A percentile compares a stretch with the other conserved stretches of the same genome.
Evolutionary conservation across 352 stramenopile species (phyloP).

Genomic region (Discostella stelligera): DNA sequence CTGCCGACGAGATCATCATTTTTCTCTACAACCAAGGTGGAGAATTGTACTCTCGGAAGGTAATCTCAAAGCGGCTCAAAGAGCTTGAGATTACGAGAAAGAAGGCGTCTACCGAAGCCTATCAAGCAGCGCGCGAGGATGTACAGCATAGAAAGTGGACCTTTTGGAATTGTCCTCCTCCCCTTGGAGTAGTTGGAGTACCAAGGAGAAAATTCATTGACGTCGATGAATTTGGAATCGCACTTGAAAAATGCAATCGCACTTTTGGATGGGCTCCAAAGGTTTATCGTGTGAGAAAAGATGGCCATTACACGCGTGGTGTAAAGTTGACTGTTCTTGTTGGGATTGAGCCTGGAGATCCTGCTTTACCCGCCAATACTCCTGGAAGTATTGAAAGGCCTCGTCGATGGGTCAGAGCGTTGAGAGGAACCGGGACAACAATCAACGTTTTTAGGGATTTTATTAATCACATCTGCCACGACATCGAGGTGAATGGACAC

Average conservation of each 20-base stretch:
- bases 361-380: background rate
- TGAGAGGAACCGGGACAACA: background rate
- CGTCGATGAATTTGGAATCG: too few species aligned
- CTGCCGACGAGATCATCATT: slow-evolving; percentile 3
- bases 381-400: slow-evolving; percentile 1
- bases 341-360: slow-evolving; percentile 15
- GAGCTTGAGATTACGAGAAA: slow-evolving; percentile 17
- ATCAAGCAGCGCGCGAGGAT: background rate
- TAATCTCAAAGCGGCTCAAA: background rate
- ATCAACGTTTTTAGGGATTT: slow-evolving; percentile 3
- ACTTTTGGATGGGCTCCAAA: background rate
- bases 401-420: background rate
- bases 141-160: background rate
- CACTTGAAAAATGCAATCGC: slow-evolving; percentile 6
- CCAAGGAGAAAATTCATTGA: too few species aligned
- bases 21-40: slow-evolving; percentile 10
- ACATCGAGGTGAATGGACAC: slow-evolving; percentile 11
- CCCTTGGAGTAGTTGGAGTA: too few species aligned
- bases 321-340: slow-evolving; percentile 14
- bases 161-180: background rate
- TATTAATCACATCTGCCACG: background rate
- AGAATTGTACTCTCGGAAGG: background rate
- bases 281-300: background rate
- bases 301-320: background rate
- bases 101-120: background rate